Conservation (phyloP, 768 basidiomycete genomes). For the Daedalea quercina region DNA sequence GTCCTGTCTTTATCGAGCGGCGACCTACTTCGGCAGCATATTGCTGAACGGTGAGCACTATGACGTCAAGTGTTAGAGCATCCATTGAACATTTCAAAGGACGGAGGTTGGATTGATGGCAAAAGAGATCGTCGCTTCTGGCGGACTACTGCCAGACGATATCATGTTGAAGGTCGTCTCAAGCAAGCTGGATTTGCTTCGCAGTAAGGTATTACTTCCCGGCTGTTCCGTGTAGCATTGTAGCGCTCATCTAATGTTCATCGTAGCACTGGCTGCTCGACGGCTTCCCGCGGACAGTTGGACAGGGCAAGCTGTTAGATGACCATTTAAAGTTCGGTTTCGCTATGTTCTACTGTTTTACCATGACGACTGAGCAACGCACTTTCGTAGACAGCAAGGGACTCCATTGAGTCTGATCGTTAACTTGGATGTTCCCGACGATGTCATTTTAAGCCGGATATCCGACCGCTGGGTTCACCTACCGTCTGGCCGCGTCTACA, state of each 20-base stretch:
- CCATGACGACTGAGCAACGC: background rate
- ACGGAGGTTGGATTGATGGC: conserved; percentile 70
- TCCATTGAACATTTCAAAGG: conserved; percentile 22
- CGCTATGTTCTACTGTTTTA: conserved; percentile 5
- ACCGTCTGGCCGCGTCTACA: conserved; percentile 86
- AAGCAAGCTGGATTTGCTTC: conserved; percentile 58
- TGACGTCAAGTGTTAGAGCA: background rate
- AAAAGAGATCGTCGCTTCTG: conserved; percentile 72
- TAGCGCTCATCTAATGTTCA: background rate
- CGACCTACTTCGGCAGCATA: conserved; percentile 81
- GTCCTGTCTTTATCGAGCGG: conserved; percentile 75
- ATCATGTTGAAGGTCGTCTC: conserved; percentile 74
- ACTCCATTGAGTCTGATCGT: conserved; percentile 74
- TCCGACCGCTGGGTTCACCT: conserved; percentile 88
- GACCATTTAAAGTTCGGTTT: conserved; percentile 57
- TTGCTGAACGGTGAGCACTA: conserved; percentile 46
- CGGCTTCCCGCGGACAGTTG: conserved; percentile 85
- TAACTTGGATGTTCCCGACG: conserved; percentile 84
- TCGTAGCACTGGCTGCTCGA: conserved; percentile 85
- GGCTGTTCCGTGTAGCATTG: background rate
- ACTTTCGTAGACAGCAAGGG: conserved; percentile 42
- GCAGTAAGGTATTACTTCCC: conserved; percentile 50
- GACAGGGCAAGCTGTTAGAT: conserved; percentile 78
- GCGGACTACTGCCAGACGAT: conserved; percentile 73
- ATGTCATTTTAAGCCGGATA: conserved; percentile 79